These are phyloP conservation scores for Datisca glomerata DNA, from an alignment of 306 rosid species.

Conservation along the genomic window DNA sequence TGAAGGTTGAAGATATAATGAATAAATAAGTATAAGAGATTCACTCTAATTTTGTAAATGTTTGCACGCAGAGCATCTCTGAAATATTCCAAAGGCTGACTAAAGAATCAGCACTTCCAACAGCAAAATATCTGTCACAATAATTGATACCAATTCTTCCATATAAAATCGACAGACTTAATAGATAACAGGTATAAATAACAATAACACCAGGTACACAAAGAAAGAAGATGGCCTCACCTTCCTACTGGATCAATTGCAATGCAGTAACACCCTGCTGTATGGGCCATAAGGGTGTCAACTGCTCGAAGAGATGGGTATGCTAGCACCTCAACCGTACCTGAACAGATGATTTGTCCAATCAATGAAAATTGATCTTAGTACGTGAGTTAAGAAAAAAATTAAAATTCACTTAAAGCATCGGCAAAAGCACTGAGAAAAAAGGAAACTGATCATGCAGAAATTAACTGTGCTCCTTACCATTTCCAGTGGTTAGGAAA, in stretches of 20 bases:
- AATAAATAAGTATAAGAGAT: conserved; percentile 14
- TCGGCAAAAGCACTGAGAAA: too few relatives aligned
- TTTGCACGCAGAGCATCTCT: conserved; percentile 90
- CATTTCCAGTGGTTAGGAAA: conserved; percentile 88
- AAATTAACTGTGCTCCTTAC: too few relatives aligned
- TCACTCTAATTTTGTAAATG: conserved; percentile 90
- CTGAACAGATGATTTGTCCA: conserved; percentile 20
- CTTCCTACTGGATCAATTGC: conserved; percentile 93
- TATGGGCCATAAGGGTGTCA: conserved; percentile 93
- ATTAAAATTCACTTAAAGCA: too few relatives aligned
- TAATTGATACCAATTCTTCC: too few relatives aligned
- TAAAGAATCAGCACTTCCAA: conserved; percentile 96
- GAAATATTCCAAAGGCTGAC: conserved; percentile 95
- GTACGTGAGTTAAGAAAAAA: too few relatives aligned
- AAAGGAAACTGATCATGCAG: too few relatives aligned
- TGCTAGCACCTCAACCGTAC: conserved; percentile 84
- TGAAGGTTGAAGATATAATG: not conserved
- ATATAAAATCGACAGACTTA: too few relatives aligned
- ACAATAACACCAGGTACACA: not conserved
- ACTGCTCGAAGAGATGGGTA: conserved; percentile 85
- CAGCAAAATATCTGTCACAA: conserved; percentile 86
- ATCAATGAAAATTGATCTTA: conserved; percentile 1
- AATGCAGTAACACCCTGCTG: conserved; percentile 97
- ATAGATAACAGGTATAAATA: too few relatives aligned
- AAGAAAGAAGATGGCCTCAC: conserved; percentile 25